These are phyloP conservation scores for Erysimum cheiri DNA, from an alignment of 441 rosid genomes.

Conservation along the genomic window DNA sequence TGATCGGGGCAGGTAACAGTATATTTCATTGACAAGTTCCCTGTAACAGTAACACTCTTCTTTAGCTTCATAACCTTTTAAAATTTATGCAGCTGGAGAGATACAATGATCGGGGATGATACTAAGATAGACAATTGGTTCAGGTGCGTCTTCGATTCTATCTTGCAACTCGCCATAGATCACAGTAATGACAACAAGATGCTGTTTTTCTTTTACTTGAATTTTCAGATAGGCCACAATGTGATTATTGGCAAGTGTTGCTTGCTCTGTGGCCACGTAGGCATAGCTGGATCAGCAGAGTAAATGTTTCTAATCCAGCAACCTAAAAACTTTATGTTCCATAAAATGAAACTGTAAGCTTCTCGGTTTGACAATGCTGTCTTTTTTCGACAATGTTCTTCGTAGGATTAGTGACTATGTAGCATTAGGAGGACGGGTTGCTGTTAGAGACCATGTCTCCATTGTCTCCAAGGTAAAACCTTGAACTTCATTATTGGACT, in stretches of 20 bases:
- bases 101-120: not conserved
- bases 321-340: not conserved
- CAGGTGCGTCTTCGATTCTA: not conserved
- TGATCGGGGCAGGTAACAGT: constrained; percentile 1
- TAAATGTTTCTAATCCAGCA: not conserved
- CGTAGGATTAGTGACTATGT: not conserved
- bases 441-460: not conserved
- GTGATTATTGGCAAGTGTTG: constrained; percentile 1
- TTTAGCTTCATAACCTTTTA: not conserved
- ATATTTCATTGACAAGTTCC: not conserved
- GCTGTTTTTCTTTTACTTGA: not conserved
- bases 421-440: not conserved
- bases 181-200: not conserved
- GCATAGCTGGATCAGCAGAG: constrained; percentile 12
- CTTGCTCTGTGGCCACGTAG: constrained; percentile 1
- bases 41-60: not conserved
- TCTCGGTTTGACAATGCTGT: not conserved
- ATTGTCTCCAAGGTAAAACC: not conserved
- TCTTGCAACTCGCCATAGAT: not conserved
- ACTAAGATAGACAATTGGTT: not conserved
- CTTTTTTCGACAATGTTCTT: not conserved
- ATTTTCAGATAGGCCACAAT: not conserved
- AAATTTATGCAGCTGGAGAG: not conserved
- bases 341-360: not conserved
- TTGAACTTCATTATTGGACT: not conserved